phyloP scores from a whole-genome alignment of 129 eudicot genomes.

The Flaveria trinervia region DNA sequence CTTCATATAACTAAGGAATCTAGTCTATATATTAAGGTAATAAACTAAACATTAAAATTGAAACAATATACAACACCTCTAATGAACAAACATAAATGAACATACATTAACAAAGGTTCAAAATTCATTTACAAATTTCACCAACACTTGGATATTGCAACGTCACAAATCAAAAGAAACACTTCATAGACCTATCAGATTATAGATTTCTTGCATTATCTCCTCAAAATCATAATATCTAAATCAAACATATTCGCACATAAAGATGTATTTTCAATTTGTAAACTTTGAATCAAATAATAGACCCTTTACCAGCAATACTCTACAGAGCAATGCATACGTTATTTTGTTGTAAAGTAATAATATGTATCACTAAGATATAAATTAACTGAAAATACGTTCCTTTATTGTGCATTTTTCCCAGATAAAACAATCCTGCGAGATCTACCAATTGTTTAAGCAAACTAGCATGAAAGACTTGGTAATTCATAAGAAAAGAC shows the following conservation, averaged over 20 bases:
- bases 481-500: not conserved
- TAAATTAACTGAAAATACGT: not conserved
- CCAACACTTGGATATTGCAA: not conserved
- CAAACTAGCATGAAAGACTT: not conserved
- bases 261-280: not conserved
- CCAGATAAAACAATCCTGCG: not conserved
- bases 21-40: too few relatives aligned
- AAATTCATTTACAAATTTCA: not conserved
- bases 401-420: not conserved
- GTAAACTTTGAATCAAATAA: not conserved
- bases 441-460: not conserved
- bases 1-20: too few relatives aligned
- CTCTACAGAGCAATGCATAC: not conserved
- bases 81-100: too few relatives aligned
- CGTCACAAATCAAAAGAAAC: not conserved
- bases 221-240: too few relatives aligned
- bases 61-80: too few relatives aligned
- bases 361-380: not conserved
- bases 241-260: not conserved
- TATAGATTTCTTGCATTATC: not conserved
- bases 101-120: not conserved
- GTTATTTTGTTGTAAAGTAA: not conserved
- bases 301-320: not conserved
- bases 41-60: too few relatives aligned
- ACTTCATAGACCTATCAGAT: not conserved